Evolutionary conservation across 768 basidiomycete species (phyloP), one percentile per base, ranked within the genome.

Genomic region (Agaricus sinodeliciosus): DNA sequence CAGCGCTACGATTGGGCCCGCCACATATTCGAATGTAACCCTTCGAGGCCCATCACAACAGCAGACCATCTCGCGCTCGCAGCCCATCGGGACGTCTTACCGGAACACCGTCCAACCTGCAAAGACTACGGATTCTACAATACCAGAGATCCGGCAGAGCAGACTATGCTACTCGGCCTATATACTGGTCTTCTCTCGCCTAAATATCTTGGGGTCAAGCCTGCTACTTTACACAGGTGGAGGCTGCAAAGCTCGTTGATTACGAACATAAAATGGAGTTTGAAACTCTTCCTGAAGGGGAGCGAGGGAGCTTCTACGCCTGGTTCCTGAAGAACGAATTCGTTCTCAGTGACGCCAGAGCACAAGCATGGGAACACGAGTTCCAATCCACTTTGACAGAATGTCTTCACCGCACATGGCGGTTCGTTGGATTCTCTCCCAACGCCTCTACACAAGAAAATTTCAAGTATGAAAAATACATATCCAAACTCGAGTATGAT

Each of bases 301-400:
- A 8, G n/a, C 59, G 65, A 47, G 71, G 67, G 12, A 50, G 16
- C 11, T 69, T 66, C 56, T 72, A 68, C 44, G 43, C 65, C 1
- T 71, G 72, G 72, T 70, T 73, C 49, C 56, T 69, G 36, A 22
- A 66, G 34, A 67, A 73, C 50, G 62, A 67, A 40, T 55, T 64
- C 43, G 50, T 72, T 9, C 37, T 72, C 31, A 61, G 68, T 25
- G 26, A 42, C 1, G 35, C 12, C 16, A 39, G 7, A 18, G 15
- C 36, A 12, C 36, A 12, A 16, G 25, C 16, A 11, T 13, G 12
- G 40, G 18, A 43, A 9, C 18, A 7, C 18, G 15, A 36, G 12
- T 22, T 18, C 34, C 8, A 50, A 11, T 50, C 40, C 15, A 22
- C n/a, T 4, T 25, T 34, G 8, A 28, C 31, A 2, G 34, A 50